Evolutionary conservation across 139 green algal genomes (phyloP), one percentile per base, ranked within the genome.

Genomic region (Yamagishiella unicocca): DNA sequence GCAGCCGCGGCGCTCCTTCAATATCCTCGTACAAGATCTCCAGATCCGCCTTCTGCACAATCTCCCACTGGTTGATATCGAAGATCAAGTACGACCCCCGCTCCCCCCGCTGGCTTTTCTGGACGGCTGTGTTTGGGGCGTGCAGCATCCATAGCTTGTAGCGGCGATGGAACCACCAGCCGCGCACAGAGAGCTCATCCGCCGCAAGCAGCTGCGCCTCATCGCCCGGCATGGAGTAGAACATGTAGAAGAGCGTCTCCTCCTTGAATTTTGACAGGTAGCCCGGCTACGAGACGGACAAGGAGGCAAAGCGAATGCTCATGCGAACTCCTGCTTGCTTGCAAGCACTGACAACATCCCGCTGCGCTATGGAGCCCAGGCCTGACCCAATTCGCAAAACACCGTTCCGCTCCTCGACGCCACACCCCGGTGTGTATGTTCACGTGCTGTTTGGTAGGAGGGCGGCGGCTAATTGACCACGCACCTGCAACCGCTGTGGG

Each of bases 211-310:
- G 82, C 94, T 99, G 97, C 29, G 95, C 94, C 90, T 98, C 95
- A 61, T 98, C 95, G n/a, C 90, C 89, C 12, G 95, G 89, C 91
- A 94, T 95, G 31, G 87, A 92, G 66, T 89, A 91, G 66, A 91
- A 99, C 72, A 99, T 96, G 95, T 99, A 99, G 91, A 99, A 99
- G 45, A 99, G 93, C 31, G 98, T 99, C 77, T 99, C 98, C 81
- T 97, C 94, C 91, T 98, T 97, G 88, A 99, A 99, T 89, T 98
- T 98, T 29, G 89, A 84, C 71, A 99, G 96, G 90, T 98, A 96
- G n/a, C 93, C 96, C 0, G 96, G 95, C 89, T 97, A 64, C 35
- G 67, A n/a, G 22, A 4, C 17, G 58, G 58, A 58, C 12, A 58
- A 58, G 50, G 50, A 58, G 50, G 50, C 14, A 58, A 17, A 58